Conservation (phyloP, 352 stramenopile species). For the Lagenidium giganteum region DNA sequence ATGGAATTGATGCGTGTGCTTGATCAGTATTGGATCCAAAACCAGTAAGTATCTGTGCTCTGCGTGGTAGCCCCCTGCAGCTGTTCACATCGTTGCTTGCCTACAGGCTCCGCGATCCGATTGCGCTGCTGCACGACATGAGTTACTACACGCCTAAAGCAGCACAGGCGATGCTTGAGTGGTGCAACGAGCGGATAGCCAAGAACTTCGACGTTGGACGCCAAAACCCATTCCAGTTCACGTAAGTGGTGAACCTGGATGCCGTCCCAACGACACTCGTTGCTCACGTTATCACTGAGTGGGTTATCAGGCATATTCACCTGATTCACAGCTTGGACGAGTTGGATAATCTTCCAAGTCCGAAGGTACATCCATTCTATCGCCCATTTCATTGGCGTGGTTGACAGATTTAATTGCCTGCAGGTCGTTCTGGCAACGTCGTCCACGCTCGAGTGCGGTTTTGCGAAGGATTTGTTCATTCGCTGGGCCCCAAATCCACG, state of each 20-base stretch:
- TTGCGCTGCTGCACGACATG: constrained; percentile 85
- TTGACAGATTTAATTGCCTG: too few species aligned
- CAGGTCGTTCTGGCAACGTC: constrained; percentile 81
- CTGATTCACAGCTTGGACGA: constrained; percentile 84
- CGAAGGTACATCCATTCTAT: constrained; percentile 41
- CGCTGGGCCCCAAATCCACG: constrained; percentile 67
- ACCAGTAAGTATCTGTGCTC: constrained; percentile 64
- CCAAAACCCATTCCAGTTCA: constrained; percentile 88
- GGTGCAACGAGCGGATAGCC: constrained; percentile 86
- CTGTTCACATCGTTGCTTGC: constrained; percentile 2
- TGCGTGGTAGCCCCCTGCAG: background rate
- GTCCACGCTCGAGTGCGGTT: constrained; percentile 72
- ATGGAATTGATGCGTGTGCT: constrained; percentile 95
- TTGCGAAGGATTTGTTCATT: constrained; percentile 82
- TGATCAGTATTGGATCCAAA: constrained; percentile 94
- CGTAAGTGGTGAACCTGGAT: constrained; percentile 26
- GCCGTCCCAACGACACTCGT: background rate
- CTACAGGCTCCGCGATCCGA: constrained; percentile 72
- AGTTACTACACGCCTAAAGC: constrained; percentile 87
- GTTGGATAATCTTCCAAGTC: constrained; percentile 77
- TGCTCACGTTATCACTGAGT: background rate
- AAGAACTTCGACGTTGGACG: constrained; percentile 88
- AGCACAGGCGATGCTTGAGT: constrained; percentile 86
- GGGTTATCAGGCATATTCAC: constrained; percentile 64
- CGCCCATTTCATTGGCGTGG: background rate